Evolutionary conservation across 106 monocot species (phyloP).

Genomic region (Amphibolis antarctica): DNA sequence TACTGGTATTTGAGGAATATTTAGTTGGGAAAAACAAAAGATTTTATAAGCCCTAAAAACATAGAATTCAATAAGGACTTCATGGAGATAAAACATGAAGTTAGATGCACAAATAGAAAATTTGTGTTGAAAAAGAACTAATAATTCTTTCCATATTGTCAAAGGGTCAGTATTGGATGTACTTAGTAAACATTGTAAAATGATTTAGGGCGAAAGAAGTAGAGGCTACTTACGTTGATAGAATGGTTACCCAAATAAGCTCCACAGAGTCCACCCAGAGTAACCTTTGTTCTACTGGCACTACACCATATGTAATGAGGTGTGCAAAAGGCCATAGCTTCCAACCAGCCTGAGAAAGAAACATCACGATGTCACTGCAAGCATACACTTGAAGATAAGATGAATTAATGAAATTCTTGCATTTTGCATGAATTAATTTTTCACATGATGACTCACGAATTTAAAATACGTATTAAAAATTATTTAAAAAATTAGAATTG

Average conservation of each 20-base stretch:
- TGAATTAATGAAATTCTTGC: neutral
- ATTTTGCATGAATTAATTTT: too few species aligned
- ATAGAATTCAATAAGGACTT: too few species aligned
- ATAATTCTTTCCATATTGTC: neutral
- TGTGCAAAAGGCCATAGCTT: constrained; percentile 96
- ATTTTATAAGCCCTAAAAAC: too few species aligned
- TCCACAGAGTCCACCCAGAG: constrained; percentile 97
- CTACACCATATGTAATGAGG: constrained; percentile 68
- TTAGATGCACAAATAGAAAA: neutral
- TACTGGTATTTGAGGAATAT: too few species aligned
- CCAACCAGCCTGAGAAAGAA: constrained; percentile 65
- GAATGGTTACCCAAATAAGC: constrained; percentile 88
- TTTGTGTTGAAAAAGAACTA: neutral
- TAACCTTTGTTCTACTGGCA: constrained; percentile 91
- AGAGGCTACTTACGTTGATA: constrained; percentile 61
- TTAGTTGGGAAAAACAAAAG: too few species aligned
- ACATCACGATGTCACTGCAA: neutral
- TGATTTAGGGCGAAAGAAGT: neutral
- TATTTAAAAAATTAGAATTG: too few species aligned
- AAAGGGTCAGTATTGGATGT: neutral
- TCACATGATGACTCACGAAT: too few species aligned
- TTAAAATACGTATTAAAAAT: too few species aligned
- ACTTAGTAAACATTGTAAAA: neutral
- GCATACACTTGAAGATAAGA: neutral
- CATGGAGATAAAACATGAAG: too few species aligned